Evolutionary conservation across 306 rosid genomes (phyloP).

Genomic region (Mimosa pudica): DNA sequence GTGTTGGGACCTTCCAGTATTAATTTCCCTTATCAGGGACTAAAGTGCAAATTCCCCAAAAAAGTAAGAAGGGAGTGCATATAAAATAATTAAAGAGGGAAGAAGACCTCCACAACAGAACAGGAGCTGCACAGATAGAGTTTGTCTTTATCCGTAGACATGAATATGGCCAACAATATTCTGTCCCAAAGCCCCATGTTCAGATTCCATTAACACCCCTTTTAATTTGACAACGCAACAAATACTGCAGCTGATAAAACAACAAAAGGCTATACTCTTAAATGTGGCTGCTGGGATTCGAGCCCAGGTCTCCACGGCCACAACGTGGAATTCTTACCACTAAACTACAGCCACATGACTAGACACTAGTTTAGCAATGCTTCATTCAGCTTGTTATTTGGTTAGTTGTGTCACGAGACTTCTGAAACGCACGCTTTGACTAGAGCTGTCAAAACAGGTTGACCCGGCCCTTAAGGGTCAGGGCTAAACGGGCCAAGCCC

Average conservation of each 20-base stretch:
- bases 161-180: constrained; percentile 25
- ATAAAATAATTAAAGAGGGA: neutral
- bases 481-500: too few relatives aligned
- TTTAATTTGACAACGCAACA: too few relatives aligned
- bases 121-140: neutral
- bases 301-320: constrained; percentile 29
- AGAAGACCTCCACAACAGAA: constrained; percentile 32
- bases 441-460: too few relatives aligned
- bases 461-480: too few relatives aligned
- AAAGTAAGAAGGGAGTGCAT: neutral
- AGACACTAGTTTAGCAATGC: rapidly evolving
- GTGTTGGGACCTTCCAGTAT: too few relatives aligned
- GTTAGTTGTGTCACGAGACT: too few relatives aligned
- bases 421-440: too few relatives aligned
- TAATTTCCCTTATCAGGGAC: too few relatives aligned
- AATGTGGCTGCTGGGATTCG: neutral
- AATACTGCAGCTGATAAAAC: too few relatives aligned
- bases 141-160: constrained; percentile 30
- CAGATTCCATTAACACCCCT: neutral
- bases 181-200: constrained; percentile 32
- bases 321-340: constrained; percentile 23
- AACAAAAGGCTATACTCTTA: rapidly evolving
- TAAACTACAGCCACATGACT: neutral
- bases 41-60: too few relatives aligned
- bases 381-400: neutral